A percentile compares a stretch with the other conserved stretches of the same genome.
phyloP scores from a whole-genome alignment of 305 asterid genomes.

The Solanum chacoense region DNA sequence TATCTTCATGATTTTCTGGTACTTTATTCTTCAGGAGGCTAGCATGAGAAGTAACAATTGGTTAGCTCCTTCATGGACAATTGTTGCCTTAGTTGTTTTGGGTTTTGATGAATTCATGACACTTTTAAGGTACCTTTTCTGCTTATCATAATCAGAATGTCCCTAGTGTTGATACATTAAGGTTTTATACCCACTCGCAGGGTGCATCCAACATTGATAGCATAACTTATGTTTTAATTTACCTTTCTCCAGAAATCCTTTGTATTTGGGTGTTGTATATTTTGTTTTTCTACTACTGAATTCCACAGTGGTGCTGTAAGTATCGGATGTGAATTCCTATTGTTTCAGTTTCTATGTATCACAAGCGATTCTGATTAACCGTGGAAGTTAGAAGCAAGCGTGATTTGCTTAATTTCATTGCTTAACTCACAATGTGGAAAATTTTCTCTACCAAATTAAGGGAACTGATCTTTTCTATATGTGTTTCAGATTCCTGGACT shows the following conservation, averaged over 20 bases:
- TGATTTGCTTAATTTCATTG: background rate
- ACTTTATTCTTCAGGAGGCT: slow-evolving; percentile 55
- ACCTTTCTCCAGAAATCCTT: slow-evolving; percentile 60
- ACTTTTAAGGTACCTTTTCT: slow-evolving; percentile 50
- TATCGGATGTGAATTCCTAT: background rate
- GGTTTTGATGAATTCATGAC: slow-evolving; percentile 97
- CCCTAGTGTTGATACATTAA: background rate
- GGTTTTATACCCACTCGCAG: background rate
- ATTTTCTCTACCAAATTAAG: background rate
- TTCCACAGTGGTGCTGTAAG: slow-evolving; percentile 80
- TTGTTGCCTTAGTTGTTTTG: slow-evolving; percentile 59
- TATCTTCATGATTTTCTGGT: background rate
- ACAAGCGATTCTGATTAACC: background rate
- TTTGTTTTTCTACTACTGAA: slow-evolving; percentile 48
- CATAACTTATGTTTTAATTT: background rate
- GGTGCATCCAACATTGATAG: background rate
- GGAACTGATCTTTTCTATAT: background rate
- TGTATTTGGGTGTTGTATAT: slow-evolving; percentile 66
- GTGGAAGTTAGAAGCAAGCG: background rate
- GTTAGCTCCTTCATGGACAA: slow-evolving; percentile 96
- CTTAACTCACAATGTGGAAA: background rate
- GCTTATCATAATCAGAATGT: background rate
- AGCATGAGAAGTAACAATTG: slow-evolving; percentile 86
- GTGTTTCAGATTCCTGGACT: slow-evolving; percentile 71
- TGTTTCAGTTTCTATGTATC: background rate